Evolutionary conservation across 305 asterid species (phyloP).

Genomic region (Striga hermonthica): DNA sequence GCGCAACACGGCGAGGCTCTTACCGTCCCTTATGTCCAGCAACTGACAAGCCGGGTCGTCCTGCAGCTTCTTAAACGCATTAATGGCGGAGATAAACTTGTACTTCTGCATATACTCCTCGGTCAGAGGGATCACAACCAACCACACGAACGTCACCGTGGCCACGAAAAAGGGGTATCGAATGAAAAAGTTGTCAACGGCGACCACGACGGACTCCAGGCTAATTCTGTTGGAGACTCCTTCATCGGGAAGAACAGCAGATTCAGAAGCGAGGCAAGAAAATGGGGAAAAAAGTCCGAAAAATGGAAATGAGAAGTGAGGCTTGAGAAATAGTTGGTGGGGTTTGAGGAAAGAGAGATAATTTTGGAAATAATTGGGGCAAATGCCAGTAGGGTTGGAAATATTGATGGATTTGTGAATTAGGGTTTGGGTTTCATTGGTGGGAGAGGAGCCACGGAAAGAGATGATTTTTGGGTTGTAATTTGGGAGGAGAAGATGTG

Average conservation of each 20-base stretch:
- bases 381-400: slow-evolving; percentile 22
- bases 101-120: slow-evolving; percentile 68
- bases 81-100: slow-evolving; percentile 67
- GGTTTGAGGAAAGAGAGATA: slow-evolving; percentile 16
- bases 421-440: slow-evolving; percentile 31
- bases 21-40: slow-evolving; percentile 73
- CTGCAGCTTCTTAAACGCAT: slow-evolving; percentile 79
- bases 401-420: slow-evolving; percentile 27
- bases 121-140: slow-evolving; percentile 61
- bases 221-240: slow-evolving; percentile 52
- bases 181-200: slow-evolving; percentile 73
- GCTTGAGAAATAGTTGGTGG: neutral
- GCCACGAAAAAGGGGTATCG: slow-evolving; percentile 81
- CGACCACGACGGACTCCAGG: slow-evolving; percentile 67
- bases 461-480: slow-evolving; percentile 25
- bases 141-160: slow-evolving; percentile 73
- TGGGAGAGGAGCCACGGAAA: slow-evolving; percentile 28
- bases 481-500: slow-evolving; percentile 30
- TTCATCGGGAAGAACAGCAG: slow-evolving; percentile 37
- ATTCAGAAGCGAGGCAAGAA: slow-evolving; percentile 62
- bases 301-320: slow-evolving; percentile 38
- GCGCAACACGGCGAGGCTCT: slow-evolving; percentile 55
- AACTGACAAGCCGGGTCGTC: slow-evolving; percentile 63
- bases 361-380: slow-evolving; percentile 16
- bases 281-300: slow-evolving; percentile 50